Evolutionary conservation across 2,329 filamentous ascomycete genomes (phyloP), one percentile per base, ranked within the genome.

Genomic region (Colletotrichum lini): DNA sequence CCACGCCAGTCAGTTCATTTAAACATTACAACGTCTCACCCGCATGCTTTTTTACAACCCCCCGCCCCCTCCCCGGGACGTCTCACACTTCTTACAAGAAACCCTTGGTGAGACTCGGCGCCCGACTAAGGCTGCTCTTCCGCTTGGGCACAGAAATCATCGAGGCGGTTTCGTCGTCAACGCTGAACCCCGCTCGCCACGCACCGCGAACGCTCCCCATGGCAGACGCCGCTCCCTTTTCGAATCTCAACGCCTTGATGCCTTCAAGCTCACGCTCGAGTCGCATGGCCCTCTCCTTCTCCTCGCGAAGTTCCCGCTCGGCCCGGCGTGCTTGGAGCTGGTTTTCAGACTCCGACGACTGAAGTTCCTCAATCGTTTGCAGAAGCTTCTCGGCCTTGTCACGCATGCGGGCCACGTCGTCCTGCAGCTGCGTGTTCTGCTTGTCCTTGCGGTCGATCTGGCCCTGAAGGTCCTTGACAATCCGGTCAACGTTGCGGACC

Each of bases 391-490:
- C 94, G 73, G 95, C 90, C 85, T 96, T 97, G 83, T 98, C 96
- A 73, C 96, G 93, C 78, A 94, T 91, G 74, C 96, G 93, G 75
- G 87, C 86, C 68, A 98, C 89, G 77, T 98, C 96, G 64, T 98
- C 96, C 65, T 91, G 88, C 21, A 98, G 87, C 78, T 96, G 92
- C 6, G 86, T 79, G 77, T 95, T 94, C 76, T 94, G 91, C 84
- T 97, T 98, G 75, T 98, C 96, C 76, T 95, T 94, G 76, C 96
- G 94, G 58, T 98, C 95, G 75, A 99, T 93, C 81, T 98, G 96
- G 30, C 91, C 88, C 82, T 98, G 94, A 30, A 98, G 89, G 81
- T 98, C 96, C 82, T 96, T 96, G 78, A 98, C 95, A 1, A 92
- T 94, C 73, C 96, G 94, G 83, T 98, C 96, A 35, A 98, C 92